A percentile compares a stretch with the other conserved stretches of the same genome.
Evolutionary conservation across 495 filamentous ascomycete species (phyloP).

Genomic region (Hypoxylon perforatum): DNA sequence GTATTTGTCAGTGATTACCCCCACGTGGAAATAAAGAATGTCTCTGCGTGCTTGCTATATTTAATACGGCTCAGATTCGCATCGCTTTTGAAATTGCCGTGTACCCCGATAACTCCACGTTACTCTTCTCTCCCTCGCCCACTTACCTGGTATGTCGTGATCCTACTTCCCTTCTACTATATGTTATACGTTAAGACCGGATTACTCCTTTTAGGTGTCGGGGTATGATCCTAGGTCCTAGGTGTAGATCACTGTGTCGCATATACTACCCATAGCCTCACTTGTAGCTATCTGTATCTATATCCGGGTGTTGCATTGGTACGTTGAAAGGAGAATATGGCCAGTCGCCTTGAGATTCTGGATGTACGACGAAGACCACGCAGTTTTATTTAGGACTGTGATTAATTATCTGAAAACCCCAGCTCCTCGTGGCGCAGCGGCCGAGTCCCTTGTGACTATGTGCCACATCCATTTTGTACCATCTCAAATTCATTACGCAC

Average conservation of each 20-base stretch:
- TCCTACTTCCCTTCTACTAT: neutral
- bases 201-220: slow-evolving; percentile 3
- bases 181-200: slow-evolving; percentile 7
- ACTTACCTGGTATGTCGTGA: neutral
- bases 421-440: neutral
- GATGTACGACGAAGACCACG: neutral
- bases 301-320: neutral
- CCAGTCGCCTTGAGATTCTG: neutral
- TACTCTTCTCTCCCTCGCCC: neutral
- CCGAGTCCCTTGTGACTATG: no score
- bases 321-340: neutral
- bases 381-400: no score
- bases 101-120: no score
- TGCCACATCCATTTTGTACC: no score
- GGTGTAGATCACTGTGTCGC: slow-evolving; percentile 20
- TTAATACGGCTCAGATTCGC: no score
- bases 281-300: slow-evolving; percentile 6
- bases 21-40: no score
- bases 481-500: no score
- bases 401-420: neutral
- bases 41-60: no score
- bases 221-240: slow-evolving; percentile 12
- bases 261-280: slow-evolving; percentile 23
- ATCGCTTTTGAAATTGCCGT: no score
- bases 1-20: no score